These are phyloP conservation scores for Ilyonectria mors-panacis DNA, from an alignment of 2,329 filamentous ascomycete genomes.

Conservation along the genomic window DNA sequence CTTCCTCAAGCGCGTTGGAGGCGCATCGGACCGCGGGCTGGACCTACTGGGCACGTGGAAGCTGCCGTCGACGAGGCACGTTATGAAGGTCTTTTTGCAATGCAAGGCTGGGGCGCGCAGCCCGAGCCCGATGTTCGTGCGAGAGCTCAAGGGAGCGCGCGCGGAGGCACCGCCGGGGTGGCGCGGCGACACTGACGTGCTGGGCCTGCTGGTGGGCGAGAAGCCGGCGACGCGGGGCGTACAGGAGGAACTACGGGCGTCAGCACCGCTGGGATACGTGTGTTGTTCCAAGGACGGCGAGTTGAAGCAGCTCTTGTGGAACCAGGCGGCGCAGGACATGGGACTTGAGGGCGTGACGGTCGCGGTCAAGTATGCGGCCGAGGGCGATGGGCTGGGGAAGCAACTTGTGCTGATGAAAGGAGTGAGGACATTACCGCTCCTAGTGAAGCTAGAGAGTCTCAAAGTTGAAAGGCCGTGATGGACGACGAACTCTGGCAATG, in stretches of 20 bases:
- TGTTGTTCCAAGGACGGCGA: constrained; percentile 71
- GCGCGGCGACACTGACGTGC: constrained; percentile 71
- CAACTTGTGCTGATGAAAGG: constrained; percentile 67
- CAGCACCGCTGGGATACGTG: constrained; percentile 78
- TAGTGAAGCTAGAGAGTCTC: constrained; percentile 17
- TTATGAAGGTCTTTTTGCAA: constrained; percentile 70
- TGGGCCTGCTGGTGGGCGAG: constrained; percentile 81
- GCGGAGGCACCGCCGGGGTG: constrained; percentile 81
- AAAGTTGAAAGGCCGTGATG: not conserved
- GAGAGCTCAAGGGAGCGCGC: constrained; percentile 87
- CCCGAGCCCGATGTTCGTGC: constrained; percentile 71
- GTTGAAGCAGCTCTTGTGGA: constrained; percentile 81
- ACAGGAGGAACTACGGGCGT: constrained; percentile 78
- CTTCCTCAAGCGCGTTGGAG: constrained; percentile 75
- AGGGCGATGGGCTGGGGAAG: constrained; percentile 50
- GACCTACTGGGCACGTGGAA: constrained; percentile 82
- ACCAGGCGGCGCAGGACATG: constrained; percentile 71
- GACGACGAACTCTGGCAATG: not conserved
- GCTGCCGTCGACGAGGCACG: constrained; percentile 57
- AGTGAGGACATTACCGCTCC: constrained; percentile 57
- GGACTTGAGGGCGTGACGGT: constrained; percentile 75
- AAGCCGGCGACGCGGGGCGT: constrained; percentile 84
- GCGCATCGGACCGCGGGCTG: constrained; percentile 78
- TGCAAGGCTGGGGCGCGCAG: constrained; percentile 76
- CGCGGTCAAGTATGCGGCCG: constrained; percentile 58